A percentile compares a stretch with the other conserved stretches of the same genome.
phyloP scores from a whole-genome alignment of 2,329 filamentous ascomycete species.

The Rosellinia necatrix region DNA sequence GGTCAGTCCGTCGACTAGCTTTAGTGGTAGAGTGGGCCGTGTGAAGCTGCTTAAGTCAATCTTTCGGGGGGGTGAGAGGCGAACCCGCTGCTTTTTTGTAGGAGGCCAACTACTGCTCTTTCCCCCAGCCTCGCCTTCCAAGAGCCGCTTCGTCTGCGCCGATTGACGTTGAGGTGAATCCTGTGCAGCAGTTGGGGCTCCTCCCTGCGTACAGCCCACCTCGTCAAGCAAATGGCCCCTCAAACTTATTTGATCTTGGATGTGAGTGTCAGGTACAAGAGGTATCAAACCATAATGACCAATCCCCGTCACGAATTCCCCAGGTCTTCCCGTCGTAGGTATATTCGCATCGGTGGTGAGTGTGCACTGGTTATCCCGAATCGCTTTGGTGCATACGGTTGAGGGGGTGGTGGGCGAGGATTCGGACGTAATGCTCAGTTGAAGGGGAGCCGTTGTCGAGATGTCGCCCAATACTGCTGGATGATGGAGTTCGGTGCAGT shows the following conservation, averaged over 20 bases:
- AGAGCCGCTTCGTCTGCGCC: constrained; percentile 30
- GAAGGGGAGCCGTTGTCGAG: constrained; percentile 32
- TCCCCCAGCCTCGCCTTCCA: constrained; percentile 29
- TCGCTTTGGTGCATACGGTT: constrained; percentile 28
- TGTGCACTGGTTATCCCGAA: constrained; percentile 30
- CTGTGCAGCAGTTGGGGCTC: constrained; percentile 23
- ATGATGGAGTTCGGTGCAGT: constrained; percentile 32
- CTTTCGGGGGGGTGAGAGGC: constrained; percentile 50
- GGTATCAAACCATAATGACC: constrained; percentile 41
- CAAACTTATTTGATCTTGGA: constrained; percentile 27
- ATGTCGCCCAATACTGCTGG: constrained; percentile 32
- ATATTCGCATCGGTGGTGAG: constrained; percentile 33
- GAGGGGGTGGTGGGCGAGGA: constrained; percentile 27
- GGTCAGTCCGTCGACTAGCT: constrained; percentile 45
- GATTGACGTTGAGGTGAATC: constrained; percentile 25
- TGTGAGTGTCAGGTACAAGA: constrained; percentile 27
- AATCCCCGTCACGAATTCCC: constrained; percentile 36
- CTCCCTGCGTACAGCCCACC: constrained; percentile 18
- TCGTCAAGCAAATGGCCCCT: constrained; percentile 25
- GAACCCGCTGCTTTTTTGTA: constrained; percentile 53
- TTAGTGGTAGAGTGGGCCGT: constrained; percentile 35
- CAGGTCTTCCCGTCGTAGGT: constrained; percentile 29
- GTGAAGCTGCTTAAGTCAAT: constrained; percentile 48
- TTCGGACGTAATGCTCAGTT: constrained; percentile 32
- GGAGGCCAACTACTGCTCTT: constrained; percentile 33